Conservation (phyloP, 352 stramenopile genomes). For the Globisporangium cylindrosporum region DNA sequence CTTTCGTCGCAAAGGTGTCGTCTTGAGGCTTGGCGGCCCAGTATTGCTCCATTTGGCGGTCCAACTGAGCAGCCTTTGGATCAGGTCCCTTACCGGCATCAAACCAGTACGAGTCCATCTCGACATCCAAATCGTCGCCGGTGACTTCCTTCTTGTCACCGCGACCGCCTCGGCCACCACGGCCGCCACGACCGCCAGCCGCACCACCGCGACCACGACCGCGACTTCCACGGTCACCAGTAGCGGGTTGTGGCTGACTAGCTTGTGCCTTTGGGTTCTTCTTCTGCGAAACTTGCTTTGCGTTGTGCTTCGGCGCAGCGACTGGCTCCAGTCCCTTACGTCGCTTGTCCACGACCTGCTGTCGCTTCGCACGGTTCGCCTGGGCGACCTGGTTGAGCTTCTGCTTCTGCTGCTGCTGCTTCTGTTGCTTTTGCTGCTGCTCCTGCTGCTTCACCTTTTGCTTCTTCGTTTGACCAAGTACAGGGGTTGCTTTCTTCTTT, state of each 20-base stretch:
- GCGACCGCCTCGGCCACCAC: conserved; percentile 24
- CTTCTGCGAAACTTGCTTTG: conserved; percentile 33
- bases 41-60: conserved; percentile 89
- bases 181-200: conserved; percentile 26
- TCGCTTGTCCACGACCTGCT: conserved; percentile 70
- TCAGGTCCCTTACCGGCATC: conserved; percentile 86
- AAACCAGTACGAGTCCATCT: conserved; percentile 90
- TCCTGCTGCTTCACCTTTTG: conserved; percentile 19
- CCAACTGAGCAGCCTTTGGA: conserved; percentile 70
- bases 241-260: neutral
- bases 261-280: conserved; percentile 19
- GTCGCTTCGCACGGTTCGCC: conserved; percentile 67
- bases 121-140: conserved; percentile 79
- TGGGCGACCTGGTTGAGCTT: conserved; percentile 63
- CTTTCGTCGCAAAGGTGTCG: conserved; percentile 12
- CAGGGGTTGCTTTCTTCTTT: conserved; percentile 23
- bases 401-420: conserved; percentile 55
- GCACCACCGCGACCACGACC: conserved; percentile 17
- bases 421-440: conserved; percentile 35
- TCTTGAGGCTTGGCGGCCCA: conserved; percentile 79
- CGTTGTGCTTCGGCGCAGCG: conserved; percentile 22
- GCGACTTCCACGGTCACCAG: conserved; percentile 23
- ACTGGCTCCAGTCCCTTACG: conserved; percentile 55
- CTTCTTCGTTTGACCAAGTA: conserved; percentile 18
- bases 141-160: conserved; percentile 50